phyloP scores from a whole-genome alignment of 2,329 filamentous ascomycete genomes.

The Plectosphaerella cucumerina region DNA sequence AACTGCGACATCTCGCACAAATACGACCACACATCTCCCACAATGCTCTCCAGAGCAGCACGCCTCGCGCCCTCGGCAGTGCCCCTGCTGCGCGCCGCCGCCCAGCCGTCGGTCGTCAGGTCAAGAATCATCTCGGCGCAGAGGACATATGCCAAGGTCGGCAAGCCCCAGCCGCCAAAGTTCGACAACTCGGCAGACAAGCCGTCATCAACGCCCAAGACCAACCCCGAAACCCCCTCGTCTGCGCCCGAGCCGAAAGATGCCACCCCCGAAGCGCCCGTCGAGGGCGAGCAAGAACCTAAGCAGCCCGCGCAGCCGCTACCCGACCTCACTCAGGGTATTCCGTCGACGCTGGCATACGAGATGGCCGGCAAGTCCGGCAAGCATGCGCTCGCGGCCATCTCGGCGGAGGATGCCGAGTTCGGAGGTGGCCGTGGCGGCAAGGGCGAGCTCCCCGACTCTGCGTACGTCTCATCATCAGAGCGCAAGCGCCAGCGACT shows the following conservation, averaged over 20 bases:
- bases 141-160: slow-evolving; percentile 12
- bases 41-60: slow-evolving; percentile 17
- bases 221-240: slow-evolving; percentile 2
- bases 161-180: slow-evolving; percentile 4
- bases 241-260: slow-evolving; percentile 3
- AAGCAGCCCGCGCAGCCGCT: slow-evolving; percentile 52
- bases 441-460: slow-evolving; percentile 65
- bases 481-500: slow-evolving; percentile 76
- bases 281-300: slow-evolving; percentile 13
- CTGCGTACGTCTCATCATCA: slow-evolving; percentile 84
- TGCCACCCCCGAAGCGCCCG: slow-evolving; percentile 2
- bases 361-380: slow-evolving; percentile 51
- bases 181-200: neutral
- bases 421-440: slow-evolving; percentile 44
- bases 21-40: neutral
- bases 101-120: slow-evolving; percentile 8
- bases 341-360: slow-evolving; percentile 82
- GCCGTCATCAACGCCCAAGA: slow-evolving; percentile 2
- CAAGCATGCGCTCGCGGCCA: slow-evolving; percentile 15
- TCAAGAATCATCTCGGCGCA: slow-evolving; percentile 7
- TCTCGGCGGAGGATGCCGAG: slow-evolving; percentile 27
- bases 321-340: slow-evolving; percentile 89
- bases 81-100: slow-evolving; percentile 11
- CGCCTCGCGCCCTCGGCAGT: slow-evolving; percentile 14
- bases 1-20: neutral